Evolutionary conservation across 257 asterid genomes (phyloP), one percentile per base, ranked within the genome.

Genomic region (Linderniella brevidens): DNA sequence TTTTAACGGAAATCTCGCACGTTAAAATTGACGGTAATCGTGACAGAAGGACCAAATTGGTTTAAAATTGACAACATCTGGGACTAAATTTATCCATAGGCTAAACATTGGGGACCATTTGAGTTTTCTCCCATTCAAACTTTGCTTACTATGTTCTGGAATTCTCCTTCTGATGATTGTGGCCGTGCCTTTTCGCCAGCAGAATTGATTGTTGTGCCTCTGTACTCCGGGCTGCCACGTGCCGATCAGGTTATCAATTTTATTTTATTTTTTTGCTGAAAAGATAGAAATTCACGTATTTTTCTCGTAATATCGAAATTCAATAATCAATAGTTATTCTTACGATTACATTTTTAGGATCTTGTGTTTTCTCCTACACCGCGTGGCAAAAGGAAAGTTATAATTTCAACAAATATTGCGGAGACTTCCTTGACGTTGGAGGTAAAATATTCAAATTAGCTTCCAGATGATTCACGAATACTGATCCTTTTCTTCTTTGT

Each of bases 361-460:
- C 86, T 78, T 65, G 68, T 88, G 52, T 88, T 88, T 69, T 70
- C 94, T 61, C 96, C 93, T 47, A 80, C 87, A 32, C 96, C 98
- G 41, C 93, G 79, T 65, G 95, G 95, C 57, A 80, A 81, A 71
- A 84, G 98, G 64, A 88, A 88, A 61, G 98, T 88, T 47, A 72
- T 88, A 46, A 72, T 88, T 57, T 78, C 98, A 44, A 88, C 98
- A 49, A 88, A 88, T 66, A 84, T 88, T 70, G 95, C 98, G 11
- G 98, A 88, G 79, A 88, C 98, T 14, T 88, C 98, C 50, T 69
- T 88, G 70, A 88, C 98, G n/a, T 62, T 88, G 68, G 98, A 88
- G 79, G 98, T 80, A 70, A 60, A 46, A 16, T 53, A 39, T 46
- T 63, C 48, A 14, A 37, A 13, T 46, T 11, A 9, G 37, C 9